Conservation (phyloP, 768 basidiomycete genomes). For the Macrolepiota dolichaula region DNA sequence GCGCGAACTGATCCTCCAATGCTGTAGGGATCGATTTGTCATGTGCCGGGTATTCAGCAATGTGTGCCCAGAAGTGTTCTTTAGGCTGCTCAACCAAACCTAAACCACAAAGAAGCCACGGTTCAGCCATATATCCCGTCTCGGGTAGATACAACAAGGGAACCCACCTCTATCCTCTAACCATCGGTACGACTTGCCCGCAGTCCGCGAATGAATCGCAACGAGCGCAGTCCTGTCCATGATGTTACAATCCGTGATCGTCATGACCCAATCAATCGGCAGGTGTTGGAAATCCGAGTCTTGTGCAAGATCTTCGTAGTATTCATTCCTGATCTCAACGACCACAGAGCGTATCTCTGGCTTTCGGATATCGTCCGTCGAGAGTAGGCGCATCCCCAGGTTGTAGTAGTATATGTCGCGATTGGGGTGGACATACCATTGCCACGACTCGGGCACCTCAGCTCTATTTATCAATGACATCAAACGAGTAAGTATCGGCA, state of each 20-base stretch:
- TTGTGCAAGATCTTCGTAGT: constrained; percentile 29
- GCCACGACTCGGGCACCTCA: constrained; percentile 28
- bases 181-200: constrained; percentile 32
- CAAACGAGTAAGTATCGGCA: constrained; percentile 9
- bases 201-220: constrained; percentile 34
- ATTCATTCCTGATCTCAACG: constrained; percentile 32
- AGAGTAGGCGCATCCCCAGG: constrained; percentile 29
- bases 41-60: constrained; percentile 42
- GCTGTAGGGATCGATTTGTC: constrained; percentile 31
- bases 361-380: constrained; percentile 36
- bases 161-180: constrained; percentile 26
- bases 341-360: constrained; percentile 28
- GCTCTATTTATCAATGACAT: constrained; percentile 14
- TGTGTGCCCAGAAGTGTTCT: constrained; percentile 38
- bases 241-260: constrained; percentile 31
- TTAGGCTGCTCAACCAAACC: constrained; percentile 25
- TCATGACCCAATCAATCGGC: constrained; percentile 37
- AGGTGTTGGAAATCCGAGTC: constrained; percentile 26
- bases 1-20: constrained; percentile 30
- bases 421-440: constrained; percentile 37
- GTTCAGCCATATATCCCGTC: not conserved
- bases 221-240: constrained; percentile 28
- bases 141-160: not conserved
- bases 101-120: constrained; percentile 9
- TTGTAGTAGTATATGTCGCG: constrained; percentile 44